Conservation (phyloP, 768 basidiomycete species). For the Pleurotus cornucopiae region DNA sequence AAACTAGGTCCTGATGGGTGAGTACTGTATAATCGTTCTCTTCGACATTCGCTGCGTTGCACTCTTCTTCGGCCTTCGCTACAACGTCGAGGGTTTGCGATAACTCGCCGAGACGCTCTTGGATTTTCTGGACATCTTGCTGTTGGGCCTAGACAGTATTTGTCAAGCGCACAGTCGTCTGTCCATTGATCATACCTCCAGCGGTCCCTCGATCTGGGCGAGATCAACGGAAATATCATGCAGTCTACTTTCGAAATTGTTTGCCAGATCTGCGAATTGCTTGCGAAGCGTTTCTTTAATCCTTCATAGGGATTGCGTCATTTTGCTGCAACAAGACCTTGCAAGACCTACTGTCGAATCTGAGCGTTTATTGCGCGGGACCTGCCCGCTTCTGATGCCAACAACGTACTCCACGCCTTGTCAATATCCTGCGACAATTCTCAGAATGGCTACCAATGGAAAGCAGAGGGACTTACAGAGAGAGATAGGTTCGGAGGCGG, state of each 20-base stretch:
- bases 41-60: conserved; percentile 85
- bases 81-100: conserved; percentile 55
- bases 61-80: conserved; percentile 65
- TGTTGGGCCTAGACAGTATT: conserved; percentile 60
- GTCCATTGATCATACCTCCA: conserved; percentile 48
- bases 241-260: conserved; percentile 68
- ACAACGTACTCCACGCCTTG: conserved; percentile 65
- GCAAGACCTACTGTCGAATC: conserved; percentile 66
- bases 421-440: conserved; percentile 53
- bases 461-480: conserved; percentile 15
- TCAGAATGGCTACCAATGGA: background rate
- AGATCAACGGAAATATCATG: conserved; percentile 67
- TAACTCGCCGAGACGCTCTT: conserved; percentile 64
- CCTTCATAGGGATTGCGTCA: conserved; percentile 30
- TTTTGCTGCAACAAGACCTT: background rate
- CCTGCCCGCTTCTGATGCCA: conserved; percentile 70
- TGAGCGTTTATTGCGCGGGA: conserved; percentile 84
- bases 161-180: conserved; percentile 16
- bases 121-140: conserved; percentile 56
- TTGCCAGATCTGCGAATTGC: conserved; percentile 73
- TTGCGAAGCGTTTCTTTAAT: conserved; percentile 80
- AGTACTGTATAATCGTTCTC: conserved; percentile 96
- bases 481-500: conserved; percentile 70
- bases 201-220: conserved; percentile 67
- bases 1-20: conserved; percentile 83